Base-by-base conservation (phyloP, 176 grass and related monocot genomes). In the Raddia guianensis region DNA sequence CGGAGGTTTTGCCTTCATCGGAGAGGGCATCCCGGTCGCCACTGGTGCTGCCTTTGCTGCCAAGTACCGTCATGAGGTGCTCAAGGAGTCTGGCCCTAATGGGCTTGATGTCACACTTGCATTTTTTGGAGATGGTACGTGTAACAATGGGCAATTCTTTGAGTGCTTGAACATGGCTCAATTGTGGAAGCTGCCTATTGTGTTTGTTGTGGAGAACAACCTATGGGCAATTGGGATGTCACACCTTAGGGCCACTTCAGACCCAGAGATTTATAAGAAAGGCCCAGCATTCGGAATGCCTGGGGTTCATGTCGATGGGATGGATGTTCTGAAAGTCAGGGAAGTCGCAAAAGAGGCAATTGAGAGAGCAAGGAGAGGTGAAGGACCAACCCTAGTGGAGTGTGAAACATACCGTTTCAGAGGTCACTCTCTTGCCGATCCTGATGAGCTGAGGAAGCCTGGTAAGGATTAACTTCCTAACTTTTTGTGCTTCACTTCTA, bases 161-260 rank as follows among this genome's bases (percentile, higher is more conserved):
- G 92, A 98, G 88, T 98, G 95, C 83, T 83, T 98, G 16, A 98
- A 98, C 90, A 98, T 98, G 95, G 95, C 95, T 20, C 95, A 98
- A 44, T 88, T 98, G 12, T 98, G 96, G 96, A 98, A 95, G 82
- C 86, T 98, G 42, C 96, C 96, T 63, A 95, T 98, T 20, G 70
- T 98, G 40, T 95, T 98, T 93, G 96, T 98, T 86, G 96, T 99
- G 78, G 96, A 99, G 52, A 99, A 99, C 72, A 99, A 99, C 34
- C 83, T 93, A 42, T 99, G 92, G 92, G 92, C 96, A 18, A 95
- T 99, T 9, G 90, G 90, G 47, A 99, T 95, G 96, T 99, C 96
- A 0, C 96, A 99, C 61, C 5, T 95, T 8, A 86, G 92, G 73
- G 66, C 92, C 71, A 93, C 92, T 49, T 95, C 96, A 1, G 96